Conservation (phyloP, 345 rosid species). For the Eucalyptus polybractea region DNA sequence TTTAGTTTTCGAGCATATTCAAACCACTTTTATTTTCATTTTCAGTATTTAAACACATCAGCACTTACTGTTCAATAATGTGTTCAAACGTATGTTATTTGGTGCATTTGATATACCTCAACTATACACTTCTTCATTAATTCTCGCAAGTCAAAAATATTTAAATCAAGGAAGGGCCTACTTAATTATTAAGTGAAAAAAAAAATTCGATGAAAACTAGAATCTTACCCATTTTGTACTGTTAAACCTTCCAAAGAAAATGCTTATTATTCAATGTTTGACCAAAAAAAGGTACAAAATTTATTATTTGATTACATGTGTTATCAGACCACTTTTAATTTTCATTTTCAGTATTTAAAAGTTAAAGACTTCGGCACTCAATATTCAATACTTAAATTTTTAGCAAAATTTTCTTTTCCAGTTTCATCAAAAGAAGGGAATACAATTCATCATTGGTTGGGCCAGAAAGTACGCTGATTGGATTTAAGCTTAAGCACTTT, state of each 20-base stretch:
- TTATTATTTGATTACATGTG: neutral
- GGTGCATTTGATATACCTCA: neutral
- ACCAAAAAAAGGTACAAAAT: no score
- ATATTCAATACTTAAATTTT: no score
- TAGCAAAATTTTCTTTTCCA: neutral
- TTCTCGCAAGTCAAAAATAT: neutral
- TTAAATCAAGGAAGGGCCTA: neutral
- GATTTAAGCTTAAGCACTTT: neutral
- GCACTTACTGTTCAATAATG: neutral
- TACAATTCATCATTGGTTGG: neutral
- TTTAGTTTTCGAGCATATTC: neutral
- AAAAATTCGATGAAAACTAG: neutral
- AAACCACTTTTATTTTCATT: neutral
- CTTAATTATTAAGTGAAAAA: neutral
- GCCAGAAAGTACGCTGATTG: neutral
- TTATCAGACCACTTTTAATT: no score
- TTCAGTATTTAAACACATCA: neutral
- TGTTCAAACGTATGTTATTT: neutral
- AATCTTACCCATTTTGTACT: neutral
- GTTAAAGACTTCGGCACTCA: neutral
- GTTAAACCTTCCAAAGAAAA: neutral
- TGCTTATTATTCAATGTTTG: neutral
- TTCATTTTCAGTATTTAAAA: neutral
- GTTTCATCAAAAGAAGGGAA: neutral
- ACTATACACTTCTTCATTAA: neutral